These are phyloP conservation scores for Perkinsus chesapeaki DNA, from an alignment of 169 alveolate genomes.

Conservation along the genomic window DNA sequence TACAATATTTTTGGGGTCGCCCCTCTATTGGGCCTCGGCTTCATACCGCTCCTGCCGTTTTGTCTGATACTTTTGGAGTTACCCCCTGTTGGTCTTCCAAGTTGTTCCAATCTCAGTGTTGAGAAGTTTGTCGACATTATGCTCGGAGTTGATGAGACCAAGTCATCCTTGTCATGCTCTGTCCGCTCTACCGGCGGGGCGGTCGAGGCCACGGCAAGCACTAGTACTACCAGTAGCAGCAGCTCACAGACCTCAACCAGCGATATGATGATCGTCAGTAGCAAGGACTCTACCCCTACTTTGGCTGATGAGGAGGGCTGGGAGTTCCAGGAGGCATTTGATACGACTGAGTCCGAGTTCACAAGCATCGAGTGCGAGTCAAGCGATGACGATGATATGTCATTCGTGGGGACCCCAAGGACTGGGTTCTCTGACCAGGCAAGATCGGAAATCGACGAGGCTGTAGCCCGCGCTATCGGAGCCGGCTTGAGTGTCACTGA, in stretches of 20 bases:
- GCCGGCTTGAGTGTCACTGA: neutral
- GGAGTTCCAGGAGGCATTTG: neutral
- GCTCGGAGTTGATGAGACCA: neutral
- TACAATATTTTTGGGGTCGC: too few relatives aligned
- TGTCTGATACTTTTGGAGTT: too few relatives aligned
- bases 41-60: too few relatives aligned
- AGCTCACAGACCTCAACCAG: neutral
- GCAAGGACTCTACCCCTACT: neutral
- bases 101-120: too few relatives aligned
- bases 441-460: neutral
- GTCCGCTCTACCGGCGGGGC: neutral
- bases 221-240: neutral
- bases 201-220: neutral
- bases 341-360: neutral
- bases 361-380: neutral
- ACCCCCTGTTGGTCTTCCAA: too few relatives aligned
- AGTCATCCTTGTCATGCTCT: neutral
- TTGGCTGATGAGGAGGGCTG: neutral
- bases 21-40: too few relatives aligned
- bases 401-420: neutral
- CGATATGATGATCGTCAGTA: neutral
- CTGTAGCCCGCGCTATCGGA: neutral
- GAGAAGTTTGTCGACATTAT: neutral
- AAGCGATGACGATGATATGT: neutral
- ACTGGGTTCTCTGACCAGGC: neutral